Conservation (phyloP, 768 basidiomycete genomes). For the Collybia mongolica region DNA sequence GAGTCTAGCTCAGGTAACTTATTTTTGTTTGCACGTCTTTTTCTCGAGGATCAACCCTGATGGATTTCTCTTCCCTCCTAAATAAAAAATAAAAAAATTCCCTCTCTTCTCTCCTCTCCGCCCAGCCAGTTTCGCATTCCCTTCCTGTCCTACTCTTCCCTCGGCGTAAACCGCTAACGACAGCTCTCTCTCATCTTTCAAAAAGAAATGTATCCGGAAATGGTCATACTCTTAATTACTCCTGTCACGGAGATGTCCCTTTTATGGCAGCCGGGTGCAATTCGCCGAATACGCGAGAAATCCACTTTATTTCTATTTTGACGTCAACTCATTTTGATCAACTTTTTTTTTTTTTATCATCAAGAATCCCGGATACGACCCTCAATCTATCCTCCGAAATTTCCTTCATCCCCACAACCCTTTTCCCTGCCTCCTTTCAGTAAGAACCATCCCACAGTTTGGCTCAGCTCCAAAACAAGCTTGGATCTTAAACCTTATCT, state of each 20-base stretch:
- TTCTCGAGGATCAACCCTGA: conserved; percentile 33
- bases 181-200: too few species aligned
- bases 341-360: neutral
- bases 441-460: conserved; percentile 10
- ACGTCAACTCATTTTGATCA: conserved; percentile 9
- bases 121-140: neutral
- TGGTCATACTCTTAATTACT: conserved; percentile 1
- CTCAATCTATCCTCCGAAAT: neutral
- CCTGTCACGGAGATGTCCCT: neutral
- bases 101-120: neutral
- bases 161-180: too few species aligned
- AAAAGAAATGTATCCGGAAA: conserved; percentile 5
- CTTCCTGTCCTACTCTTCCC: neutral
- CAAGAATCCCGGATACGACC: conserved; percentile 1
- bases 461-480: conserved; percentile 17
- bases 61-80: too few species aligned
- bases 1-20: conserved; percentile 5
- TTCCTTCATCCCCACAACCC: conserved; percentile 1
- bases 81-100: too few species aligned
- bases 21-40: conserved; percentile 19
- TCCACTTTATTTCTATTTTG: conserved; percentile 1
- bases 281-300: too few species aligned
- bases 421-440: conserved; percentile 11
- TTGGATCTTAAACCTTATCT: conserved; percentile 40
- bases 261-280: neutral